Evolutionary conservation across 805 yeast genomes (phyloP).

Genomic region (Ogataea angusta): DNA sequence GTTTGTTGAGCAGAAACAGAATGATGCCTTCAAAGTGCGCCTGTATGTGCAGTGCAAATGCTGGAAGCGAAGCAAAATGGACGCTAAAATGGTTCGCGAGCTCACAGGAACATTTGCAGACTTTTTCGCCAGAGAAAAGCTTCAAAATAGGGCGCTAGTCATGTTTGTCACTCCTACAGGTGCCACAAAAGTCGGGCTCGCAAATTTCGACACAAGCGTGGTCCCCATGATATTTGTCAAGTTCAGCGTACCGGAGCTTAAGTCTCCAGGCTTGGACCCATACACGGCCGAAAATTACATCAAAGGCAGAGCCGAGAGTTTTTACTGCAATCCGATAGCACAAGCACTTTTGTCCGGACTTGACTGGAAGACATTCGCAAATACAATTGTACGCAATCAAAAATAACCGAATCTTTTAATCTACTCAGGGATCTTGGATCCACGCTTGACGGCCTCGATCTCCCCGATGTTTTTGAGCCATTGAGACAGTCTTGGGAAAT

Average conservation of each 20-base stretch:
- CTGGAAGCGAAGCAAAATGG: constrained; percentile 38
- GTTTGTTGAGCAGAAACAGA: constrained; percentile 14
- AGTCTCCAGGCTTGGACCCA: constrained; percentile 19
- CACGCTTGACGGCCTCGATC: constrained; percentile 36
- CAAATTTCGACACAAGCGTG: constrained; percentile 41
- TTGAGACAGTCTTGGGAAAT: constrained; percentile 39
- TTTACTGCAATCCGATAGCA: constrained; percentile 39
- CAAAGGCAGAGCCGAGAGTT: constrained; percentile 35
- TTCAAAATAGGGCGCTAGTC: constrained; percentile 26
- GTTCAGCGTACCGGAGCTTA: constrained; percentile 34
- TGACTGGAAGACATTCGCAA: constrained; percentile 29
- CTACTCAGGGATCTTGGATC: constrained; percentile 19
- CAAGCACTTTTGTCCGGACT: constrained; percentile 35
- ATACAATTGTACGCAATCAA: constrained; percentile 7
- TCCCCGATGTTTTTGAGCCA: constrained; percentile 39
- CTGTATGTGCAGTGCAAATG: constrained; percentile 57
- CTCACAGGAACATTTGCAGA: constrained; percentile 48
- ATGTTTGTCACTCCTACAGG: constrained; percentile 46
- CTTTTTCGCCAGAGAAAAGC: constrained; percentile 14
- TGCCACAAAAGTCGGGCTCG: constrained; percentile 45
- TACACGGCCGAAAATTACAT: constrained; percentile 38
- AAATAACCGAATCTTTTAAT: constrained; percentile 9
- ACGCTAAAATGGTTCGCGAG: constrained; percentile 49
- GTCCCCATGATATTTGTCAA: constrained; percentile 46
- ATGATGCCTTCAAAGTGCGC: constrained; percentile 32